phyloP scores from a whole-genome alignment of 257 asterid genomes.

The Solanum arcanum region DNA sequence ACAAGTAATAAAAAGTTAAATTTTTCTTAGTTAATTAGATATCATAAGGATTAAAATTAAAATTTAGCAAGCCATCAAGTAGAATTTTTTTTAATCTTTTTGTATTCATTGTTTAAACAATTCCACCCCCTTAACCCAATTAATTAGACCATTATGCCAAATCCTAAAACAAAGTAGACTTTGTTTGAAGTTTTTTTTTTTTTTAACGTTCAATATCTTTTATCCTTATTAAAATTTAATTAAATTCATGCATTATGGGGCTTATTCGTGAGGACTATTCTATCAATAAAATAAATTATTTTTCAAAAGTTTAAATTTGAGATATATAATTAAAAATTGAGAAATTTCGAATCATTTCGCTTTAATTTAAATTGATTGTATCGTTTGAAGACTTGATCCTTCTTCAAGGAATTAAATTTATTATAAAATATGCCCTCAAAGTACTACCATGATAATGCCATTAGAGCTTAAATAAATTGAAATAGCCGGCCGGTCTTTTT shows the following conservation, averaged over 20 bases:
- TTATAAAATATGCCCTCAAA: background rate
- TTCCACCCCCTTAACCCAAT: background rate
- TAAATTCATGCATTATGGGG: background rate
- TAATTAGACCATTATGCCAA: background rate
- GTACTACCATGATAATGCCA: background rate
- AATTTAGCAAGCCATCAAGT: background rate
- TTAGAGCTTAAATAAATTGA: background rate
- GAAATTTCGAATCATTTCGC: accelerated
- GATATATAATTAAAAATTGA: accelerated
- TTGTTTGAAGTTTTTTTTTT: background rate
- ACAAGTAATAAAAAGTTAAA: background rate
- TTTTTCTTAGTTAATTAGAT: background rate
- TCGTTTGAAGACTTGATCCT: background rate
- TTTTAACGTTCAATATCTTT: background rate
- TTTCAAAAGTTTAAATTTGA: background rate
- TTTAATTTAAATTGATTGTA: background rate
- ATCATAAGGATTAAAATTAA: background rate
- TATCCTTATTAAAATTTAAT: background rate
- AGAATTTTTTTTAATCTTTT: background rate
- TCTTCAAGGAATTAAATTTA: background rate
- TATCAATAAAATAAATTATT: background rate
- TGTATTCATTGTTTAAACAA: background rate
- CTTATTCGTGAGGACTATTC: too few species aligned
- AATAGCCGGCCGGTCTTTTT: background rate
- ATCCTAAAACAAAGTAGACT: background rate